Conservation (phyloP, 192 early-diverging fungal genomes). For the Mortierella hygrophila region DNA sequence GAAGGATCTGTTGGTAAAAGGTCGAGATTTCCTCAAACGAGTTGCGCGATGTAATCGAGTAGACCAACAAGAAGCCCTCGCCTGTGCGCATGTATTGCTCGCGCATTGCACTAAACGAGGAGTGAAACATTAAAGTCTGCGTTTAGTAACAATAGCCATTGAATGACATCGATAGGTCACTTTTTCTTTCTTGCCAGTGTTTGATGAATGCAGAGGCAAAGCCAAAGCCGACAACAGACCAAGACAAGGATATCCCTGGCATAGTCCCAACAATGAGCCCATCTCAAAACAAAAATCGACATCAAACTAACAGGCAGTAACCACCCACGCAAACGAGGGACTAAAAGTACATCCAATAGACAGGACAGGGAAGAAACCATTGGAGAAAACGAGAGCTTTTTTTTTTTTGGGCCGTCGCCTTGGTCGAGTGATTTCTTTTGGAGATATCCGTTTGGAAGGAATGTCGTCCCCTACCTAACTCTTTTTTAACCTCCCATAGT, state of each 20-base stretch:
- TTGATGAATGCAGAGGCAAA: background rate
- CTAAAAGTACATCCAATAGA: background rate
- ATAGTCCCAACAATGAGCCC: slow-evolving; percentile 1
- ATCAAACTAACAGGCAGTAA: background rate
- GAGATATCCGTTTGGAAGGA: background rate
- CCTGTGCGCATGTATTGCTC: slow-evolving; percentile 98
- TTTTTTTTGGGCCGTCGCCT: background rate
- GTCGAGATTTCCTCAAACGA: slow-evolving; percentile 93
- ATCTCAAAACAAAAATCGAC: background rate
- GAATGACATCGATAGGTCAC: background rate
- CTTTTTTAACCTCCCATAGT: background rate
- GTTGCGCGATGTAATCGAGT: slow-evolving; percentile 91
- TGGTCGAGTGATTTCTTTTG: background rate
- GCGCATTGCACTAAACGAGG: slow-evolving; percentile 76
- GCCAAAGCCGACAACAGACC: slow-evolving; percentile 6
- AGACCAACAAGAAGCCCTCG: slow-evolving; percentile 95
- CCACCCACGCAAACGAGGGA: background rate
- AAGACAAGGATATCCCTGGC: background rate
- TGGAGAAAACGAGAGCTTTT: slow-evolving; percentile 4
- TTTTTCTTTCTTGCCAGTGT: background rate
- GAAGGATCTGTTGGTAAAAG: slow-evolving; percentile 93
- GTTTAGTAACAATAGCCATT: background rate
- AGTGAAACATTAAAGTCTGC: slow-evolving; percentile 12
- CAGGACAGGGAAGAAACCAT: background rate
- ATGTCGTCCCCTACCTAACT: background rate